Percentiles rank a stretch among this genome's conserved stretches.
Conservation (phyloP, 768 basidiomycete genomes). For the Trametes gibbosa region DNA sequence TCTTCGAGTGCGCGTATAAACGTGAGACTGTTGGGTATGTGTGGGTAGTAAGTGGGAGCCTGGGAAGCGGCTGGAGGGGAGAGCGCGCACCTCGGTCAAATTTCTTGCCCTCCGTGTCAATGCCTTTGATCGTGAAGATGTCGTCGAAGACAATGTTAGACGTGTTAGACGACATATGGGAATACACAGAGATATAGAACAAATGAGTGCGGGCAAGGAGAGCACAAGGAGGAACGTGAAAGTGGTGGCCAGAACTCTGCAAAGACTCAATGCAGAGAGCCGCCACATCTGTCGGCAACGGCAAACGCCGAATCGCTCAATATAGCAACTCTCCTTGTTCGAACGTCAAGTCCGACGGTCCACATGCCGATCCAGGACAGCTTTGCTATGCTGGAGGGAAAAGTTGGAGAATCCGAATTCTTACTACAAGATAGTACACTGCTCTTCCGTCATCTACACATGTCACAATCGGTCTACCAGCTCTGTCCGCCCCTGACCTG, state of each 20-base stretch:
- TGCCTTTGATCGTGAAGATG: constrained; percentile 80
- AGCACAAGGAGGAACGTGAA: not conserved
- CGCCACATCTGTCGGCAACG: not conserved
- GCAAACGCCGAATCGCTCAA: not conserved
- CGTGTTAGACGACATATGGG: constrained; percentile 32
- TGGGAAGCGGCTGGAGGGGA: not conserved
- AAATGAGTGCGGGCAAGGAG: not conserved
- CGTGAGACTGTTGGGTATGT: constrained; percentile 69
- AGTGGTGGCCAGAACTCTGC: not conserved
- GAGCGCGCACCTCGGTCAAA: constrained; percentile 85
- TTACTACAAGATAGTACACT: not conserved
- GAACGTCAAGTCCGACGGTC: not conserved
- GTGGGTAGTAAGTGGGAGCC: not conserved
- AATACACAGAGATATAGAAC: not conserved
- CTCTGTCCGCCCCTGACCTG: constrained; percentile 39
- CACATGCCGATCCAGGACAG: not conserved
- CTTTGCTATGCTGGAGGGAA: too few species aligned
- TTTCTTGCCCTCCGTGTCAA: constrained; percentile 93
- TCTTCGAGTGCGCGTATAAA: constrained; percentile 84
- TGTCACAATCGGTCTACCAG: constrained; percentile 13
- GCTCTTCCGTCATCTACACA: not conserved
- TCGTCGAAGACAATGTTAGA: constrained; percentile 91
- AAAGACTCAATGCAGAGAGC: not conserved
- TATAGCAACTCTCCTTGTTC: constrained; percentile 1
- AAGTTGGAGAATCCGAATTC: not conserved